Percentiles rank a stretch among this genome's conserved stretches.
Evolutionary conservation across 352 stramenopile genomes (phyloP).

Genomic region (Phytophthora foliorum): DNA sequence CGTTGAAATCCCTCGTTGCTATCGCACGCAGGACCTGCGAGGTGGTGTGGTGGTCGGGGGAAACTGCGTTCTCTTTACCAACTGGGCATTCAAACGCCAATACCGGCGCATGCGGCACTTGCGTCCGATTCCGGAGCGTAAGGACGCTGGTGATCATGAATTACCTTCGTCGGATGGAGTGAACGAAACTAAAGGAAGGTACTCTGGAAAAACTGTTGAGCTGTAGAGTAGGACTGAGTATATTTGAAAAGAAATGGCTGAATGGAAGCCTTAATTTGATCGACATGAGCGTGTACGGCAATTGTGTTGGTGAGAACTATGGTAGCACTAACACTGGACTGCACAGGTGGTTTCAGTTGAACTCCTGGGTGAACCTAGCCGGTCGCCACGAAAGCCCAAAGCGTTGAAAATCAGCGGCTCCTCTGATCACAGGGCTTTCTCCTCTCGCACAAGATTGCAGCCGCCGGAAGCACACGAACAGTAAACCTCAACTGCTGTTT

Average conservation of each 20-base stretch:
- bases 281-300: neutral
- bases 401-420: neutral
- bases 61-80: constrained; percentile 35
- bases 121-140: constrained; percentile 29
- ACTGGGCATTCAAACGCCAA: constrained; percentile 41
- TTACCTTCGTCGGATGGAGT: constrained; percentile 2
- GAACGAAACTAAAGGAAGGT: constrained; percentile 4
- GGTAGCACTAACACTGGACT: no score
- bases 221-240: constrained; percentile 20
- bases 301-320: no score
- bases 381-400: neutral
- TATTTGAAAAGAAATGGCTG: constrained; percentile 17
- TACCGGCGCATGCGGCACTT: constrained; percentile 17
- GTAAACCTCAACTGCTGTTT: constrained; percentile 11
- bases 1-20: constrained; percentile 33
- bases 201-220: constrained; percentile 33
- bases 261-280: constrained; percentile 15
- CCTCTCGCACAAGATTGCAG: neutral
- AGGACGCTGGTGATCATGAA: constrained; percentile 7
- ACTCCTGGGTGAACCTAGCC: neutral
- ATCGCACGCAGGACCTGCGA: constrained; percentile 38
- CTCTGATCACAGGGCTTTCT: neutral
- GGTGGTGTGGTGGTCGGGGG: constrained; percentile 38
- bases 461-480: constrained; percentile 8
- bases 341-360: no score